Base-by-base conservation (phyloP, 2,329 filamentous ascomycete genomes). In the Trichothecium sympodiale region DNA sequence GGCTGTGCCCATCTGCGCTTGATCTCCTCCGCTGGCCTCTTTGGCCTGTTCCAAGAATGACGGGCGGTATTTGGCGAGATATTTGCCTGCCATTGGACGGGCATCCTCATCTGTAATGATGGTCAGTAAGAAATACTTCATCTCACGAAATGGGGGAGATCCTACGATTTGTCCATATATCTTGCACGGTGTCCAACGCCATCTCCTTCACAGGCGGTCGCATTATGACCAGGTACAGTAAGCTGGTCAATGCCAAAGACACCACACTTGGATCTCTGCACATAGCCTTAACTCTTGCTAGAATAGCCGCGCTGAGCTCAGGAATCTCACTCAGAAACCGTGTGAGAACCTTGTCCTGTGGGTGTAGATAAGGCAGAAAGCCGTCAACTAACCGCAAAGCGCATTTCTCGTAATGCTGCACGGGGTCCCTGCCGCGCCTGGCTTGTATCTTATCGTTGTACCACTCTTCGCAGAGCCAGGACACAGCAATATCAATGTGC, bases 381-480 rank as follows among this genome's bases (percentile, higher is more conserved):
- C 83, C 83, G 51, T 95, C 87, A 14, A 98, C 68, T n/a, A 96
- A 68, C 40, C 79, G 80, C 41, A 88, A 59, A 3, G 78, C 77
- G 72, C 83, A 93, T 50, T 76, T 76, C 40, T 86, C 77, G 56
- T 94, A 95, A 55, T 91, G 74, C 25, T 71, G 52, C 3, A 72
- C 66, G 7, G 69, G 67, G 29, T 69, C 64, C 9, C 55, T 54
- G 25, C 56, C 57, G n/a, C 52, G 51, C 36, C 56, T 64, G 38
- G 51, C 62, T 41, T 55, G 61, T 43, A 63, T 60, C 55, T 58
- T 77, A 55, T 96, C 89, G 49, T 88, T 93, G 58, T 94, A 96
- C 89, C 91, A 98, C 60, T 98, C 91, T 56, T 98, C 91, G 48
- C 82, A 94, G 13, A 98, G 69, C 91, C 91, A 98, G 7, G 81